Percentiles rank a stretch among this genome's conserved stretches.
Evolutionary conservation across 306 rosid genomes (phyloP).

Genomic region (Rubus idaeus): DNA sequence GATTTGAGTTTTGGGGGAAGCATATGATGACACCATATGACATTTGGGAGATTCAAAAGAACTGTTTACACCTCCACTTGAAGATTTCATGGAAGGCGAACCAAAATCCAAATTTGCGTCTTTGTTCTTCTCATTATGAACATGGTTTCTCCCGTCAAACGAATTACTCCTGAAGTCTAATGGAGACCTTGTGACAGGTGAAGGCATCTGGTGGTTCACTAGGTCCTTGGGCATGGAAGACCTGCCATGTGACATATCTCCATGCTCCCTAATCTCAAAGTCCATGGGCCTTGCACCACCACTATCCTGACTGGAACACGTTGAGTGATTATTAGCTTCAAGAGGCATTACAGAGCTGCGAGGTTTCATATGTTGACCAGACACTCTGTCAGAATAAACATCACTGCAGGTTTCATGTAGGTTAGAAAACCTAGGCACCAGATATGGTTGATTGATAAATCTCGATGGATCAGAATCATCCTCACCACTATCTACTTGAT

Average conservation of each 20-base stretch:
- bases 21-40: conserved; percentile 45
- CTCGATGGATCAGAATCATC: conserved; percentile 52
- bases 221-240: conserved; percentile 60
- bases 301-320: conserved; percentile 51
- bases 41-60: conserved; percentile 62
- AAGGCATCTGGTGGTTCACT: conserved; percentile 52
- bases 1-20: conserved; percentile 45
- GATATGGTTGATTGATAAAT: conserved; percentile 38
- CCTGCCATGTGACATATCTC: conserved; percentile 49
- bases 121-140: conserved; percentile 55
- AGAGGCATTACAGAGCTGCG: conserved; percentile 37
- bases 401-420: conserved; percentile 51
- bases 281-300: conserved; percentile 58
- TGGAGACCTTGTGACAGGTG: conserved; percentile 58
- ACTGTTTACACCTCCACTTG: conserved; percentile 55
- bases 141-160: conserved; percentile 60
- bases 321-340: conserved; percentile 38
- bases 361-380: conserved; percentile 38
- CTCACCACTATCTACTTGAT: conserved; percentile 60
- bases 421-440: conserved; percentile 41
- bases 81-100: conserved; percentile 57
- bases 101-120: conserved; percentile 47
- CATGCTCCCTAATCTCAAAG: conserved; percentile 47
- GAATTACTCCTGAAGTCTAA: conserved; percentile 59
- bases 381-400: conserved; percentile 41